These are phyloP conservation scores for Paragyromitra xinjiangensis DNA, from an alignment of 495 filamentous ascomycete species.

Conservation along the genomic window DNA sequence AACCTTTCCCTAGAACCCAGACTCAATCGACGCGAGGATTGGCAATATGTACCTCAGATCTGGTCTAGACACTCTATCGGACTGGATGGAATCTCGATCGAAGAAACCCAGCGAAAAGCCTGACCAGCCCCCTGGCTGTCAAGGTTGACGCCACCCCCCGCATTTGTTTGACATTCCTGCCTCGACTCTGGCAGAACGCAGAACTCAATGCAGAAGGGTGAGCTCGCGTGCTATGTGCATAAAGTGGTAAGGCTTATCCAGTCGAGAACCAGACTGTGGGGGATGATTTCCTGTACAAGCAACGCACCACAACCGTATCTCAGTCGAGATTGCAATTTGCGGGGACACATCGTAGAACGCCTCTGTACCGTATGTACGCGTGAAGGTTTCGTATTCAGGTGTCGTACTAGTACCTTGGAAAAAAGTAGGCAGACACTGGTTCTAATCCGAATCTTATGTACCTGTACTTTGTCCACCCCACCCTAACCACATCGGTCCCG, in stretches of 20 bases:
- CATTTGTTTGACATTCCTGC: neutral
- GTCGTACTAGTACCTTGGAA: conserved; percentile 2
- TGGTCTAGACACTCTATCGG: conserved; percentile 22
- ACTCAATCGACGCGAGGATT: conserved; percentile 14
- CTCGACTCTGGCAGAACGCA: conserved; percentile 6
- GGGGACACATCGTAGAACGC: conserved; percentile 1
- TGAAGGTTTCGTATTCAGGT: neutral
- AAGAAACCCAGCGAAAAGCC: conserved; percentile 7
- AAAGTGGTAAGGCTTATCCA: conserved; percentile 5
- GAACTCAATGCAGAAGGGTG: conserved; percentile 1
- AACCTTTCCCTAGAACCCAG: conserved; percentile 6
- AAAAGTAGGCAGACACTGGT: neutral
- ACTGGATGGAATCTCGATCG: conserved; percentile 26
- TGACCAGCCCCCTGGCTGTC: neutral
- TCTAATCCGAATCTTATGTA: conserved; percentile 11
- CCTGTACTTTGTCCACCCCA: neutral
- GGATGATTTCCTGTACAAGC: conserved; percentile 1
- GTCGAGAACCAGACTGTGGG: conserved; percentile 11
- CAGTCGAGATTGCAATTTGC: conserved; percentile 26
- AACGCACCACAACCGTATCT: conserved; percentile 28
- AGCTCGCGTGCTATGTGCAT: conserved; percentile 31
- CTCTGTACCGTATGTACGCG: neutral
- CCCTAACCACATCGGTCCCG: conserved; percentile 13
- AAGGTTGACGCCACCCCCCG: conserved; percentile 8
- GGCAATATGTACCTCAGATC: conserved; percentile 31